phyloP scores from a whole-genome alignment of 2,329 filamentous ascomycete species.

The Penicillium janthinellum region DNA sequence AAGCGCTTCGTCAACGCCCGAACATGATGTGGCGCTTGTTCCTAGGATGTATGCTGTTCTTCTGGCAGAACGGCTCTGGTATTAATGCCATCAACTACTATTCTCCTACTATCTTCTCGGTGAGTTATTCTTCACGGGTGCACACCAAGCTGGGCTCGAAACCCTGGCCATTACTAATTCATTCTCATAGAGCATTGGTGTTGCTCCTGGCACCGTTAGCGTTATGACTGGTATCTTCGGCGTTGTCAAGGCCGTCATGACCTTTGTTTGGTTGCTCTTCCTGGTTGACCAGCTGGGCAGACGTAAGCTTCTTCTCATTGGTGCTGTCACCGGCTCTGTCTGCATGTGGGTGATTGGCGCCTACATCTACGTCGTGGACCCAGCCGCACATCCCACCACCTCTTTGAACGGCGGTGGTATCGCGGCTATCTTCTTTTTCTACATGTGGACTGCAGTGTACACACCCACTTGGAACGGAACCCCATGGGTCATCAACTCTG shows the following conservation, averaged over 20 bases:
- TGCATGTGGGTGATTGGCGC: slow-evolving; percentile 39
- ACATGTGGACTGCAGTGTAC: slow-evolving; percentile 73
- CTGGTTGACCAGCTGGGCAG: slow-evolving; percentile 67
- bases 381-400: slow-evolving; percentile 28
- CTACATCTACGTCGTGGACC: slow-evolving; percentile 38
- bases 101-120: slow-evolving; percentile 65
- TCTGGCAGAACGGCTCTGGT: slow-evolving; percentile 75
- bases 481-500: slow-evolving; percentile 72
- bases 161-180: slow-evolving; percentile 7
- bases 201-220: slow-evolving; percentile 58
- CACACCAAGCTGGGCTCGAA: not conserved
- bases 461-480: slow-evolving; percentile 73
- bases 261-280: slow-evolving; percentile 68
- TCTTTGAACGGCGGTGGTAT: slow-evolving; percentile 35
- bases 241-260: slow-evolving; percentile 70
- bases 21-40: slow-evolving; percentile 72
- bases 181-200: slow-evolving; percentile 54
- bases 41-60: slow-evolving; percentile 72
- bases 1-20: slow-evolving; percentile 53
- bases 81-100: slow-evolving; percentile 86
- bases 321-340: slow-evolving; percentile 59
- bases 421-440: slow-evolving; percentile 65
- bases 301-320: slow-evolving; percentile 65
- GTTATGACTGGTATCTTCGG: slow-evolving; percentile 76
- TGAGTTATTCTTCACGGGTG: slow-evolving; percentile 3